Evolutionary conservation across 23 red algal genomes (phyloP), one percentile per base, ranked within the genome.

Genomic region (Agarophyton chilense): DNA sequence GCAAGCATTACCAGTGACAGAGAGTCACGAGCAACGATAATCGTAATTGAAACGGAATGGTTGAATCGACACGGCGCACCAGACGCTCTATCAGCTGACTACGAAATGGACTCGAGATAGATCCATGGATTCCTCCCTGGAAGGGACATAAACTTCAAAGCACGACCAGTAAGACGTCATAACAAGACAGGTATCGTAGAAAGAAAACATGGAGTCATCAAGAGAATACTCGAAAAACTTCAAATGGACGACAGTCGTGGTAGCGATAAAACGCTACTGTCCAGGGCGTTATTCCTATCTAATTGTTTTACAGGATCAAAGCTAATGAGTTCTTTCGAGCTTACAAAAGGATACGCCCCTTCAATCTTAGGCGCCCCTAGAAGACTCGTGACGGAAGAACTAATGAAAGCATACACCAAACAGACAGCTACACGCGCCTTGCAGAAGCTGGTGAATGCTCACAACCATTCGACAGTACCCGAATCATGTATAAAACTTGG

Each of bases 171-270:
- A 47, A 21, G 81, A 42, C 25, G 81, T 7, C 81, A 70, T 42
- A 85, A 85, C 22, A 85, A 85, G 52, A 85, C 60, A 22, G 81
- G 58, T 31, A 70, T 47, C 29, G 63, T 85, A n/a, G 81, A 85
- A 70, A 62, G 81, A 11, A 85, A 85, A 49, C 68, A 60, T 13
- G 40, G 42, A 22, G 39, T 1, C 40, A 21, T 68, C n/a, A 85
- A 85, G 24, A 36, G 60, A 2, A 85, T 85, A 3, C 35, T 70
- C 16, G 49, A 47, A 17, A 52, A 85, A 39, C 40, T 85, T 10
- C 49, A 85, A 22, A 11, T 45, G 14, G 81, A 85, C 4, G 21
- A 51, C 3, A 66, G 57, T 14, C 2, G 0, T 34, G 38, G n/a
- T 7, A 66, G 29, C 22, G 56, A 52, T 32, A 42, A 51, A 68